Base-by-base conservation (phyloP, 441 rosid species). In the Heliophila coronopifolia region DNA sequence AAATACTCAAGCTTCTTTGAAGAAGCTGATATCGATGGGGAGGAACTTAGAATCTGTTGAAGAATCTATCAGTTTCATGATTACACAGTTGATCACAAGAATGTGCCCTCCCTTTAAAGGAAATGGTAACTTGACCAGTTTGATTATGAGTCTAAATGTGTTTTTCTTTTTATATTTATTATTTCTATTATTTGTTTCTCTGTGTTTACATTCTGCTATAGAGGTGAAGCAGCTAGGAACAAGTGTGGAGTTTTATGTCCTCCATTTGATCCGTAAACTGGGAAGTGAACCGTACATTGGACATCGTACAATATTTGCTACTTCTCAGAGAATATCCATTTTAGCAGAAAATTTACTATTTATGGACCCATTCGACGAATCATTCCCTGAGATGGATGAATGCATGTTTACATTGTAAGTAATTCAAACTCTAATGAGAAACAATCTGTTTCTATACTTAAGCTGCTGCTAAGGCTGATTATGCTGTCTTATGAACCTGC, bases 251-350 rank as follows among this genome's bases (percentile, higher is more conserved):
- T 61, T 77, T 56, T 59, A 54, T 54, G 66, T 87, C 58, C 94
- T 86, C 64, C 96, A 84, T 59, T 53, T 84, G 71, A 72, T 91
- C 45, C 89, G 95, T 24, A 77, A 83, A 69, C 87, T 83, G 43
- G 94, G 87, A 65, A 61, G 61, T 54, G 85, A 69, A 22, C 56
- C 83, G 35, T 85, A 69, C 75, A 59, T 83, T 39, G 94, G 94
- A 46, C 98, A 83, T 45, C 79, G 85, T 37, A 73, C 74, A 51
- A 18, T 73, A 51, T 69, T 83, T 17, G 72, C 76, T 54, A 66
- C 79, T 69, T 83, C 87, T 61, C 82, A 83, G 36, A 79, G 75
- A 51, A 74, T 91, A 45, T 74, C 77, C 26, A 31, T 42, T 3
- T 40, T 74, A 20, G 94, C 94, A 5, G 94, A 87, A 67, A 79